These are phyloP conservation scores for Stevia rebaudiana DNA, from an alignment of 140 eudicot genomes.

Conservation along the genomic window DNA sequence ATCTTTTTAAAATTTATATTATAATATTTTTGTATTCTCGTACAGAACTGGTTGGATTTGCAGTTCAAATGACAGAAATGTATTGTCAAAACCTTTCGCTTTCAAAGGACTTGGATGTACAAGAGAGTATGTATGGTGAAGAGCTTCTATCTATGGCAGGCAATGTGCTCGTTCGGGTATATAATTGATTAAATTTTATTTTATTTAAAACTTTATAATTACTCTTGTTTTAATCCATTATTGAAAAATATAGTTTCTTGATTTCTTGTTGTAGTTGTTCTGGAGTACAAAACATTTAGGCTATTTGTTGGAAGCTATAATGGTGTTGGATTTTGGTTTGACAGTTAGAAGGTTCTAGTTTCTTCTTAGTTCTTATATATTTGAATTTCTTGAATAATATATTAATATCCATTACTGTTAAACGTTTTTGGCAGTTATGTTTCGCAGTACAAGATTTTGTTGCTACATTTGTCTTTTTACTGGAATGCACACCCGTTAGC, in stretches of 20 bases:
- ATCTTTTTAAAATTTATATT: background rate
- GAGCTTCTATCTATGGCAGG: slow-evolving; percentile 75
- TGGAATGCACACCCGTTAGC: slow-evolving; percentile 88
- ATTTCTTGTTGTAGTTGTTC: slow-evolving; percentile 46
- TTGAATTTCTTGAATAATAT: no score
- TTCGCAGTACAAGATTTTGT: slow-evolving; percentile 75
- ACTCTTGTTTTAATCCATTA: background rate
- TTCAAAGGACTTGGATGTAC: slow-evolving; percentile 78
- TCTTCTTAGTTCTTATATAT: background rate
- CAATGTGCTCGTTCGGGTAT: slow-evolving; percentile 74
- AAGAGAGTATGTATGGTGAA: slow-evolving; percentile 89
- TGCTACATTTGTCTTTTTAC: slow-evolving; percentile 72
- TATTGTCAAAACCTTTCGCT: slow-evolving; percentile 66
- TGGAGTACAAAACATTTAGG: slow-evolving; percentile 76
- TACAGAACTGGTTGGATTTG: slow-evolving; percentile 59
- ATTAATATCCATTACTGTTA: no score
- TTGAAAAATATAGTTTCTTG: background rate
- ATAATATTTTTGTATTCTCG: background rate
- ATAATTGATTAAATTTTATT: background rate
- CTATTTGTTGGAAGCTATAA: slow-evolving; percentile 76
- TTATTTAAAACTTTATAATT: background rate
- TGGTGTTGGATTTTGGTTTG: slow-evolving; percentile 87
- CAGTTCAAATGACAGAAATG: slow-evolving; percentile 66
- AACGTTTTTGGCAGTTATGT: slow-evolving; percentile 51
- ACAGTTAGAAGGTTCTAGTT: slow-evolving; percentile 60